Evolutionary conservation across 2,329 filamentous ascomycete species (phyloP).

Genomic region (Neofusicoccum cordaticola): DNA sequence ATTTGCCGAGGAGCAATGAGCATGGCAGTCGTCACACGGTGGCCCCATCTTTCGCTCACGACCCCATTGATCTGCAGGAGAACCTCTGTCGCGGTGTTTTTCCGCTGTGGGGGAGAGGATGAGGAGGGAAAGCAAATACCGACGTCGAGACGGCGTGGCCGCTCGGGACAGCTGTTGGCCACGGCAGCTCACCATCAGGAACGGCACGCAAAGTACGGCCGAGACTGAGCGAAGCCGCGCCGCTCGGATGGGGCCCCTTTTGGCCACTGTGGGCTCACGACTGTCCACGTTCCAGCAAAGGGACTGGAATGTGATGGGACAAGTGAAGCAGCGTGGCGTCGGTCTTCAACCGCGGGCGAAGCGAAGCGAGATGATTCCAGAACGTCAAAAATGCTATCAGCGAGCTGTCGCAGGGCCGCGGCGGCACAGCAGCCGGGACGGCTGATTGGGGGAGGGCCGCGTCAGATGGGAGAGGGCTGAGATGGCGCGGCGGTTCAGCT

Average conservation of each 20-base stretch:
- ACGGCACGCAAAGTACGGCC: background rate
- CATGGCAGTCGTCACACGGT: background rate
- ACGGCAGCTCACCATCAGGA: background rate
- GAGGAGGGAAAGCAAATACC: background rate
- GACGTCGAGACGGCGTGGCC: background rate
- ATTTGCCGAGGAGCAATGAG: too few species aligned
- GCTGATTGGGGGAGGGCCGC: background rate
- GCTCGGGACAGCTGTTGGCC: conserved; percentile 8
- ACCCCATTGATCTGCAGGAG: conserved; percentile 7
- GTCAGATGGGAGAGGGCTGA: background rate
- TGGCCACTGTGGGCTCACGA: background rate
- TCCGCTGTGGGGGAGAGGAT: background rate
- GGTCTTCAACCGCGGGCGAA: background rate
- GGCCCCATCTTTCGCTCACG: background rate
- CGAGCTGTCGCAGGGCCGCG: too few species aligned
- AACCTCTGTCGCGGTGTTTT: background rate
- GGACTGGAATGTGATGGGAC: background rate
- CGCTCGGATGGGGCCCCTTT: conserved; percentile 3
- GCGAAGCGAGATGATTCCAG: background rate
- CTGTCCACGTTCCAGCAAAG: background rate
- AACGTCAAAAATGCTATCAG: background rate
- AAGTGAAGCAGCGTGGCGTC: background rate
- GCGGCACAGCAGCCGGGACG: background rate
- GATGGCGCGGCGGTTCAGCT: background rate
- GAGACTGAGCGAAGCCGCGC: background rate